Evolutionary conservation across 257 asterid species (phyloP).

Genomic region (Fraxinus cuspidata): DNA sequence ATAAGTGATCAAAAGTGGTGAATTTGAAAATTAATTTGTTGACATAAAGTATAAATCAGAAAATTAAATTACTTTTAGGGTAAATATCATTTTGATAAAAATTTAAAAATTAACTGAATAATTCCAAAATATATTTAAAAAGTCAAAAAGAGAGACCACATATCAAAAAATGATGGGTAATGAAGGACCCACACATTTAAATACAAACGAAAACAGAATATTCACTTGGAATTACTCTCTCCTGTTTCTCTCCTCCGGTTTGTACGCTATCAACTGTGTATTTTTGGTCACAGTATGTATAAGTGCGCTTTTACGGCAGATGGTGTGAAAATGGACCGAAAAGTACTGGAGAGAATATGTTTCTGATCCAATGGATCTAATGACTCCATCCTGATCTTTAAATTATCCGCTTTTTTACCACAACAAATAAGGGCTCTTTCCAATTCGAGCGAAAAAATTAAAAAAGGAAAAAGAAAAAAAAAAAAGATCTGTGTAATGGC

Average conservation of each 20-base stretch:
- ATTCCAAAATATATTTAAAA: no score
- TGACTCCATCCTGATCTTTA: neutral
- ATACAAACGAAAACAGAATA: neutral
- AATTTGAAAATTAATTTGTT: no score
- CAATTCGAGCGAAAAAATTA: neutral
- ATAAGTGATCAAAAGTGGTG: no score
- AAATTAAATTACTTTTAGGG: no score
- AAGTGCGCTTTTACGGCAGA: neutral
- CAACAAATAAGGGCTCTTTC: constrained; percentile 9
- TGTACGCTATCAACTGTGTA: neutral
- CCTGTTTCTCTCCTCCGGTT: neutral
- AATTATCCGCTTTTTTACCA: constrained; percentile 3
- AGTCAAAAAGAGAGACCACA: neutral
- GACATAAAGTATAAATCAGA: no score
- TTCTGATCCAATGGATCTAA: constrained; percentile 17
- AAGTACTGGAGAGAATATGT: constrained; percentile 24
- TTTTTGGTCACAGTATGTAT: neutral
- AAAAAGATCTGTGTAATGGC: constrained; percentile 44
- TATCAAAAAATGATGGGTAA: neutral
- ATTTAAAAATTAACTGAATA: no score
- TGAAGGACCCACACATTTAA: neutral
- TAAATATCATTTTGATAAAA: no score
- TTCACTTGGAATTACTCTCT: neutral
- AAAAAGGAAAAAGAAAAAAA: no score
- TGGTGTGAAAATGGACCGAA: neutral